These are phyloP conservation scores for Golovinomyces cichoracearum DNA, from an alignment of 2,329 filamentous ascomycete genomes.

Conservation along the genomic window DNA sequence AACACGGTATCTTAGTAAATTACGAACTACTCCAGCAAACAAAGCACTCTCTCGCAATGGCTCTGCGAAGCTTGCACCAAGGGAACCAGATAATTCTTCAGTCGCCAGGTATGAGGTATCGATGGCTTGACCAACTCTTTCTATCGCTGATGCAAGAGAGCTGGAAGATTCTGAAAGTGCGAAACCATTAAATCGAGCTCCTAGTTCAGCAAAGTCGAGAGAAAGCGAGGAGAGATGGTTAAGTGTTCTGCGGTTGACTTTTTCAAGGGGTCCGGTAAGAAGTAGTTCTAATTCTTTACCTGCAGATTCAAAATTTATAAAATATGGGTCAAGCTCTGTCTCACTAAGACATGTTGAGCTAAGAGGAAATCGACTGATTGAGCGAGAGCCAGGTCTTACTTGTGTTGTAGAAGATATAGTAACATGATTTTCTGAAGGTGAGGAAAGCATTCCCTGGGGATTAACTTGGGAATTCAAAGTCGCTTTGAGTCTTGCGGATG, in stretches of 20 bases:
- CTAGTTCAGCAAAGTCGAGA: conserved; percentile 72
- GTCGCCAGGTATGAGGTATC: conserved; percentile 92
- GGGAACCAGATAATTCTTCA: conserved; percentile 59
- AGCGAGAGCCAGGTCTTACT: conserved; percentile 30
- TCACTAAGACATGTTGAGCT: conserved; percentile 53
- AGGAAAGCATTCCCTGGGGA: conserved; percentile 25
- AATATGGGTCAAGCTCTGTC: conserved; percentile 83
- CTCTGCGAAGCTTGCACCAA: conserved; percentile 89
- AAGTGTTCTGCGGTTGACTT: conserved; percentile 73
- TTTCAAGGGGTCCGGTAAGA: conserved; percentile 81
- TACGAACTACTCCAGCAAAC: conserved; percentile 81
- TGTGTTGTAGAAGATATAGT: conserved; percentile 28
- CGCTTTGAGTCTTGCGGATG: conserved; percentile 57
- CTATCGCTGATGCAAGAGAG: conserved; percentile 73
- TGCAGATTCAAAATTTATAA: conserved; percentile 72
- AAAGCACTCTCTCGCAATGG: conserved; percentile 95
- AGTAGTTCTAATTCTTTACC: conserved; percentile 77
- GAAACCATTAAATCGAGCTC: conserved; percentile 90
- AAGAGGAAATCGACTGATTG: conserved; percentile 60
- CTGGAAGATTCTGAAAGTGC: conserved; percentile 78
- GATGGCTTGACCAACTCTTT: conserved; percentile 78
- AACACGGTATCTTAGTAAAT: conserved; percentile 66
- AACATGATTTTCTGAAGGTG: conserved; percentile 25
- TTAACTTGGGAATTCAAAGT: conserved; percentile 17
- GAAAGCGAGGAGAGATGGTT: conserved; percentile 64